Conservation (phyloP, 179 eudicot genomes). For the Nepenthes alata region DNA sequence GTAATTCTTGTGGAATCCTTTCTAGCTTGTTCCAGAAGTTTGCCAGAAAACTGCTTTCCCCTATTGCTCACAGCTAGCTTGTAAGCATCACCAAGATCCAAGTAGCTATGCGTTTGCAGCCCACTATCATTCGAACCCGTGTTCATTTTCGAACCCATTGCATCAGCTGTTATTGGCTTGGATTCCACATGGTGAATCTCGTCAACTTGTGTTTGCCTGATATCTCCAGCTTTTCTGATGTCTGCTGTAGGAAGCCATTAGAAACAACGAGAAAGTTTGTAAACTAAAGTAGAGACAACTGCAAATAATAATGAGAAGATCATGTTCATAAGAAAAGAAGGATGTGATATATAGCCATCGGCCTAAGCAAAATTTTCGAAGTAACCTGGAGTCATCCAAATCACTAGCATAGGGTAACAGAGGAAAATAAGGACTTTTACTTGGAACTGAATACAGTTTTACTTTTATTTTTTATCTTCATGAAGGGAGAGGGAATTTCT, state of each 20-base stretch:
- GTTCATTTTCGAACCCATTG: conserved; percentile 18
- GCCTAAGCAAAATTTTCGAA: too few species aligned
- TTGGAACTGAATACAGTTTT: too few species aligned
- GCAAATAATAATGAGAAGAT: too few species aligned
- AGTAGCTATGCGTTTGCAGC: conserved; percentile 20
- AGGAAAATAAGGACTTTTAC: too few species aligned
- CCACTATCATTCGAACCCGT: conserved; percentile 11
- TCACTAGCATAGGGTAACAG: too few species aligned
- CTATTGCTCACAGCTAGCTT: conserved; percentile 57
- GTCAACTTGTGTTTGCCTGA: conserved; percentile 5
- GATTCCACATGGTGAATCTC: conserved; percentile 14
- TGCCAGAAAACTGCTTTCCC: conserved; percentile 61
- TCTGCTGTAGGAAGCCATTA: conserved; percentile 16
- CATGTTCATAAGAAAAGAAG: too few species aligned
- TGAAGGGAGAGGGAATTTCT: too few species aligned
- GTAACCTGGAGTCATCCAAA: too few species aligned
- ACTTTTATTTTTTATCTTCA: too few species aligned
- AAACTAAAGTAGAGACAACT: too few species aligned
- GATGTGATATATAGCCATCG: too few species aligned
- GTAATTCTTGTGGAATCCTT: conserved; percentile 48
- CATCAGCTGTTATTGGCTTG: conserved; percentile 15
- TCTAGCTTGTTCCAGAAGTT: conserved; percentile 45
- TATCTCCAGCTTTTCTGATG: conserved; percentile 11
- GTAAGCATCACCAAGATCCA: conserved; percentile 90
- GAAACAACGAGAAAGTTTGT: too few species aligned